A percentile compares a stretch with the other conserved stretches of the same genome.
These are phyloP conservation scores for Aspergillus funiculosus DNA, from an alignment of 495 filamentous ascomycete genomes.

Conservation along the genomic window DNA sequence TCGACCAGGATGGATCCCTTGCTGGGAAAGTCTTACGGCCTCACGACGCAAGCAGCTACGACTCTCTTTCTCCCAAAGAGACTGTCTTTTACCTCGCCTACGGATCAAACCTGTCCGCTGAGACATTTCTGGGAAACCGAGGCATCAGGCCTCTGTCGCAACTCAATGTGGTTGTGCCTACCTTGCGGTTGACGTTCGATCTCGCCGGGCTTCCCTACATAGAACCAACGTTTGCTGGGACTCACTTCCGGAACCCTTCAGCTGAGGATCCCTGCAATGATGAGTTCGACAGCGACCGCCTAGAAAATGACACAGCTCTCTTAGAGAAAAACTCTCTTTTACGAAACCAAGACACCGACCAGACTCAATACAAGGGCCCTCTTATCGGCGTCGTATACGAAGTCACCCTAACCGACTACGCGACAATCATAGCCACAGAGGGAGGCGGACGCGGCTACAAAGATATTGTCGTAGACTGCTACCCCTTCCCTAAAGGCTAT, in stretches of 20 bases:
- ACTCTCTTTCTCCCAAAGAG: slow-evolving; percentile 15
- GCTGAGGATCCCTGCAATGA: slow-evolving; percentile 16
- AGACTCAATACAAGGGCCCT: slow-evolving; percentile 61
- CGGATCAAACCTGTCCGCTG: slow-evolving; percentile 76
- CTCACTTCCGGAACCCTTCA: slow-evolving; percentile 48
- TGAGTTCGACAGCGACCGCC: too few species aligned
- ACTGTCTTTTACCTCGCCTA: slow-evolving; percentile 92
- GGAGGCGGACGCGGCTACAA: slow-evolving; percentile 77
- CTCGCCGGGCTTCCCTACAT: slow-evolving; percentile 78
- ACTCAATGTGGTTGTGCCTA: slow-evolving; percentile 73
- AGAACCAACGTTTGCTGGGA: slow-evolving; percentile 92
- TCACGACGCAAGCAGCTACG: slow-evolving; percentile 17
- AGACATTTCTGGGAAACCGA: slow-evolving; percentile 68
- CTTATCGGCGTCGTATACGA: slow-evolving; percentile 94
- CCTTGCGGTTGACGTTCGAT: slow-evolving; percentile 73
- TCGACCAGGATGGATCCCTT: slow-evolving; percentile 19
- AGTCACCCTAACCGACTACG: slow-evolving; percentile 73
- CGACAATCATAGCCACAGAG: slow-evolving; percentile 82
- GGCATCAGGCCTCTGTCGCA: slow-evolving; percentile 74
- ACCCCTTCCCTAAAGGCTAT: slow-evolving; percentile 52
- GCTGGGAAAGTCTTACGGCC: slow-evolving; percentile 21
- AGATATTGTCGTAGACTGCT: slow-evolving; percentile 73
- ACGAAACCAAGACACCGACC: slow-evolving; percentile 36
- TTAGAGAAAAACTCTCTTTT: slow-evolving; percentile 32
- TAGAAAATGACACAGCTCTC: slow-evolving; percentile 20